These are phyloP conservation scores for Phytophthora cajani DNA, from an alignment of 352 stramenopile genomes.

Conservation along the genomic window DNA sequence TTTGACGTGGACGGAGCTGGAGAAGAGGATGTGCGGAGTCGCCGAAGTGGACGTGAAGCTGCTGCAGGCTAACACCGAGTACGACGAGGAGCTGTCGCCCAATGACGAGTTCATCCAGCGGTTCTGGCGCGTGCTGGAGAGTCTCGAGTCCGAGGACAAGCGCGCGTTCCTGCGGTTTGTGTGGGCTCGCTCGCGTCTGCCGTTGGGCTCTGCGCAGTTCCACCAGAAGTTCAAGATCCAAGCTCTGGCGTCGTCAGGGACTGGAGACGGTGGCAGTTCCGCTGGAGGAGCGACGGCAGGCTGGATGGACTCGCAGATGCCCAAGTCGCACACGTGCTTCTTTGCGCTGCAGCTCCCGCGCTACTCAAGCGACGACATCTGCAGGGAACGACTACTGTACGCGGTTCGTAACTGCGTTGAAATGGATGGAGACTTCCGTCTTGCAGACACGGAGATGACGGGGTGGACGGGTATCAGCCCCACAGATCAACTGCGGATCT, in stretches of 20 bases:
- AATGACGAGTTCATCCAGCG: conserved; percentile 76
- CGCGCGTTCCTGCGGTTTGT: conserved; percentile 84
- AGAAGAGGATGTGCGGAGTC: conserved; percentile 74
- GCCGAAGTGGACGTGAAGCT: conserved; percentile 78
- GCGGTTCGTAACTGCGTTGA: conserved; percentile 88
- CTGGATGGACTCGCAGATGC: conserved; percentile 69
- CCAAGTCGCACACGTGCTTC: conserved; percentile 91
- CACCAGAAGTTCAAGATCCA: conserved; percentile 91
- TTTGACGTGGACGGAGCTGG: conserved; percentile 73
- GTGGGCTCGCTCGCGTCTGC: conserved; percentile 78
- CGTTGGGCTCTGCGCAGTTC: conserved; percentile 66
- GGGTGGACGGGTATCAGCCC: conserved; percentile 74
- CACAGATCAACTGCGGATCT: conserved; percentile 66
- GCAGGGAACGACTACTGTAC: conserved; percentile 73
- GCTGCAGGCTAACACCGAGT: conserved; percentile 81
- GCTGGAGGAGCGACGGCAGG: neutral
- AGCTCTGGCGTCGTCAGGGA: conserved; percentile 43
- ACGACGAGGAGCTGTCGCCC: conserved; percentile 76
- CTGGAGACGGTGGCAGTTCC: conserved; percentile 14
- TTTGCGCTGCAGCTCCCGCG: conserved; percentile 82
- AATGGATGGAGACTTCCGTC: conserved; percentile 90
- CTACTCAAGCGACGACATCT: conserved; percentile 83
- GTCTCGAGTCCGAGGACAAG: conserved; percentile 69
- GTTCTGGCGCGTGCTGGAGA: conserved; percentile 80
- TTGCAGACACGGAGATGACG: conserved; percentile 84